Base-by-base conservation (phyloP, 805 yeast genomes). In the Myxozyma melibiosi region DNA sequence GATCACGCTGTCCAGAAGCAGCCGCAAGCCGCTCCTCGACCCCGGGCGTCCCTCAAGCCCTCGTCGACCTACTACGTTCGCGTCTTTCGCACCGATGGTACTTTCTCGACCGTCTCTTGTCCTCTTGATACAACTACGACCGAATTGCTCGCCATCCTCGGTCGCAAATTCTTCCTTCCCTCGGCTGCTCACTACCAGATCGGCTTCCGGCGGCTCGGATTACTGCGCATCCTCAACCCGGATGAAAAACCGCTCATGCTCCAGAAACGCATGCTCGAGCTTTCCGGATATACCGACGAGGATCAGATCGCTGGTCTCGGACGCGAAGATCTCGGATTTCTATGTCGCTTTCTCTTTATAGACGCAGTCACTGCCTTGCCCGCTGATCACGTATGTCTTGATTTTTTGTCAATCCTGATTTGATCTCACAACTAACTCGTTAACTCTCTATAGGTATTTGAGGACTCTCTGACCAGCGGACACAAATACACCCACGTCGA, bases 31-130 rank as follows among this genome's bases (percentile, higher is more conserved):
- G 11, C 46, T 3, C 31, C 49, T 3, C 56, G 28, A n/a, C 27
- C 55, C 31, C 38, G 47, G 24, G 30, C 53, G 18, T 25, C 44
- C 14, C 22, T 18, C 14, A 49, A 49, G 9, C 44, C 14, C 16
- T 46, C 57, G 5, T 48, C 55, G 20, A 46, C 57, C 5, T 80
- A 75, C 63, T 80, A 78, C 59, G 75, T 92, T 22, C 83, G 96
- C 58, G 84, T 92, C 1, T 90, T 87, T 74, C 83, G 86, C 57
- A 87, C 84, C 51, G 96, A 88, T 56, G 91, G 90, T 65, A 86
- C 90, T 9, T 88, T 90, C 63, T 86, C 94, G 14, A 88, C 96
- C 0, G 74, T 92, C 20, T 83, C 90, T 14, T 85, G 96, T 67
- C 82, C 92, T 0, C 78, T 87, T 33, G 88, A 86, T 56, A 86